A percentile compares a stretch with the other conserved stretches of the same genome.
phyloP scores from a whole-genome alignment of 23 red algal genomes.

The Pyropia haitanensis region DNA sequence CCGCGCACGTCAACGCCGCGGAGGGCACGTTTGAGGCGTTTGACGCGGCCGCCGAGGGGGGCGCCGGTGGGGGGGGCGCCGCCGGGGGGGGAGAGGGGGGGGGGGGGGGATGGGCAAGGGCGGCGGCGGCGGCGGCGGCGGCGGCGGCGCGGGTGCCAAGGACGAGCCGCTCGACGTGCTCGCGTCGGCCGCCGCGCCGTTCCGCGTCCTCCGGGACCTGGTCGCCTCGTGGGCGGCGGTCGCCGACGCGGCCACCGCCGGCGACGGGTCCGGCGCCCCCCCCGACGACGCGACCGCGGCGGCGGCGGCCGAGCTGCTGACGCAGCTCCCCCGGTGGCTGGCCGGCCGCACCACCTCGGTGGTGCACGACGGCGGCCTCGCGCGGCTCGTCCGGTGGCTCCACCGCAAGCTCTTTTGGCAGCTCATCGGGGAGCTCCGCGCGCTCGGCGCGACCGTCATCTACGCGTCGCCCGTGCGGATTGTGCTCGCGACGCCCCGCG shows the following conservation, averaged over 20 bases:
- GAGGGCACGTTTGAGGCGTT: conserved; percentile 57
- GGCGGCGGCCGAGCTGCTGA: conserved; percentile 30
- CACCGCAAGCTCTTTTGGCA: conserved; percentile 68
- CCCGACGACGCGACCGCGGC: not conserved
- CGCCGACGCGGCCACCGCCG: conserved; percentile 7
- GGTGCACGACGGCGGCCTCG: conserved; percentile 64
- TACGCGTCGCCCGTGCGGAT: conserved; percentile 58
- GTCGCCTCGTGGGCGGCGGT: conserved; percentile 38
- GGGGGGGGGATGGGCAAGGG: not conserved
- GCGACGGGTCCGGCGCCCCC: conserved; percentile 18
- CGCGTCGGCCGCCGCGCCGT: conserved; percentile 47
- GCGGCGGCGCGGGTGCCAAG: not conserved
- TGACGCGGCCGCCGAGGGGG: conserved; percentile 39
- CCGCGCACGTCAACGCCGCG: conserved; percentile 51
- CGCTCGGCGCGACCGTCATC: conserved; percentile 43
- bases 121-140: conserved; percentile 7
- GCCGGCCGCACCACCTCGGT: conserved; percentile 38
- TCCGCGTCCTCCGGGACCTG: conserved; percentile 47
- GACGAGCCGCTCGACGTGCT: conserved; percentile 49
- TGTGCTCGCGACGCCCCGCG: conserved; percentile 62
- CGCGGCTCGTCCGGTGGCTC: conserved; percentile 54
- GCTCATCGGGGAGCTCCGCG: conserved; percentile 41
- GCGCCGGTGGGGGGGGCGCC: not conserved
- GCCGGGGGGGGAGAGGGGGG: not conserved
- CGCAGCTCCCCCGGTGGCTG: conserved; percentile 45